Evolutionary conservation across 2,329 filamentous ascomycete genomes (phyloP).

Genomic region (Metarhizium sp.): DNA sequence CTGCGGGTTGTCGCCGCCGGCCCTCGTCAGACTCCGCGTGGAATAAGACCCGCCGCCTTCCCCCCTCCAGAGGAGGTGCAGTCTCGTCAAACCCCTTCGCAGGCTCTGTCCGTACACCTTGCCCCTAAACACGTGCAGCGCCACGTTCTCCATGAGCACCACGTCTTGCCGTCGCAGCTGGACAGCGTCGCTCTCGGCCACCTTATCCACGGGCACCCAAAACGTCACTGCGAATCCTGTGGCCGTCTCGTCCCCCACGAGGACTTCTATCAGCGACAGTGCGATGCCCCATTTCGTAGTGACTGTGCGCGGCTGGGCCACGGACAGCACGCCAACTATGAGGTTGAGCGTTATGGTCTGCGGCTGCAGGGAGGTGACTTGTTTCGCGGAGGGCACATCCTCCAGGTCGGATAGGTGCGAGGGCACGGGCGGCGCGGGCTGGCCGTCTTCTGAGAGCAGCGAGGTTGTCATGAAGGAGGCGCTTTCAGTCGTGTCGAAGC

Average conservation of each 20-base stretch:
- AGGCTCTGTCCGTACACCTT: slow-evolving; percentile 81
- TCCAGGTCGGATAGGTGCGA: slow-evolving; percentile 45
- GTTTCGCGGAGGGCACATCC: slow-evolving; percentile 57
- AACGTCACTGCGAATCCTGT: slow-evolving; percentile 76
- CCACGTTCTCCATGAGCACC: slow-evolving; percentile 70
- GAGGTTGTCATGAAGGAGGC: slow-evolving; percentile 13
- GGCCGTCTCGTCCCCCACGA: slow-evolving; percentile 78
- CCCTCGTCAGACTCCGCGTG: slow-evolving; percentile 33
- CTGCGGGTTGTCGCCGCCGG: slow-evolving; percentile 33
- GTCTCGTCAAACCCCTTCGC: slow-evolving; percentile 57
- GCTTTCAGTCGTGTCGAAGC: slow-evolving; percentile 13
- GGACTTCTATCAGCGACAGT: slow-evolving; percentile 62
- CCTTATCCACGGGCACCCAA: slow-evolving; percentile 53
- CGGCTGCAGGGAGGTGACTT: slow-evolving; percentile 59
- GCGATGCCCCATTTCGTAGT: slow-evolving; percentile 53
- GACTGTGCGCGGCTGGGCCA: slow-evolving; percentile 58
- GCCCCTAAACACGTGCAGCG: slow-evolving; percentile 62
- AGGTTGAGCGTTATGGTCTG: slow-evolving; percentile 77
- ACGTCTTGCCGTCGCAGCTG: slow-evolving; percentile 62
- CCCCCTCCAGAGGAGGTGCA: slow-evolving; percentile 55
- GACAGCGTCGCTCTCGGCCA: slow-evolving; percentile 22
- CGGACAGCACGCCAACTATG: slow-evolving; percentile 68
- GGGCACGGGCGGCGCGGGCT: slow-evolving; percentile 15
- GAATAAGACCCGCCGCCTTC: slow-evolving; percentile 46
- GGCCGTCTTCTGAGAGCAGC: slow-evolving; percentile 7